Base-by-base conservation (phyloP, 495 filamentous ascomycete species). In the Aspergillus ellipticus region DNA sequence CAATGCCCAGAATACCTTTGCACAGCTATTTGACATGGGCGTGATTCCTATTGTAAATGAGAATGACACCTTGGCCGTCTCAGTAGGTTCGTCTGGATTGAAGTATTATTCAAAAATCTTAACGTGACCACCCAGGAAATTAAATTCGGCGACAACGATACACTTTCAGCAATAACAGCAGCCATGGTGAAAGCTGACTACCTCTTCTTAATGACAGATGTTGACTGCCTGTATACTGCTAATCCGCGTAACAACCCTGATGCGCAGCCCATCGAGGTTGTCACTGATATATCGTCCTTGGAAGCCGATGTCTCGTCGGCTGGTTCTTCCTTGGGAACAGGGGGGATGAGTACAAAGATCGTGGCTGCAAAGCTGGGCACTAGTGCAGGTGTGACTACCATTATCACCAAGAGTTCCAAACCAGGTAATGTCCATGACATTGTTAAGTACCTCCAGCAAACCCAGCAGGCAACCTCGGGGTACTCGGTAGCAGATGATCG, bases 81-180 rank as follows among this genome's bases (percentile, higher is more conserved):
- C 93, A 43, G 82, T 85, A 76, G 19, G 75, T 52, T 31, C 21
- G 35, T 24, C n/a, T 19, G 10, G 45, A 16, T 22, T 17, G 22
- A 16, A n/a, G 17, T 42, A 7, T 55, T 21, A 2, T 51, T 7
- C 8, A 6, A 10, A 17, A 7, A 47, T 22, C 43, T 56, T 35
- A 58, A 47, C 6, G 22, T 16, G 42, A 31, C 1, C 5, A 24
- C 41, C 0, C 7, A 85, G 79, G 94, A 98, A 83, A 97, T 98
- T 69, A 97, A 97, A 81, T 98, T 98, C 64, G 94, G 94, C 57
- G 94, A 98, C 75, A 98, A 98, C 62, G 94, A 98, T 73, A 98
- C 94, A 13, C 76, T 98, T 26, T 95, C 90, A 29, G 94, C 95
- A 39, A 96, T 98, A 60, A 96, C 94, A 2, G 93, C 94, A 5